Evolutionary conservation across 805 yeast species (phyloP).

Genomic region (Gaillardinia entomophila): DNA sequence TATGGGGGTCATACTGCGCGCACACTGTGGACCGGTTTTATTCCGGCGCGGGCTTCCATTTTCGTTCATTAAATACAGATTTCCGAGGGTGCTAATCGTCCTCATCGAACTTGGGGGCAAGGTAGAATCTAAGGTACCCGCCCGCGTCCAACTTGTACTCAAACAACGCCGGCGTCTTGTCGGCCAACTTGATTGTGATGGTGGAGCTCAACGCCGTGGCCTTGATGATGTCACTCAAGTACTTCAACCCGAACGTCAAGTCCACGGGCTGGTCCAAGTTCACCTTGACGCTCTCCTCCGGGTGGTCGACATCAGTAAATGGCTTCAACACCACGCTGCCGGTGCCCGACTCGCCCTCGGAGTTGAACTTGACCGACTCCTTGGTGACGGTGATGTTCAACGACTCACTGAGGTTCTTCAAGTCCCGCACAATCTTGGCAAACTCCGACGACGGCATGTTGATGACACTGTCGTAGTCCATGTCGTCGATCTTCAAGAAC

Average conservation of each 20-base stretch:
- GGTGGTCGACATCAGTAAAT: conserved; percentile 70
- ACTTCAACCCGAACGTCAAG: conserved; percentile 86
- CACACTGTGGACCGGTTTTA: no score
- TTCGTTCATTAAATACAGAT: background rate
- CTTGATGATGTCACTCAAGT: conserved; percentile 85
- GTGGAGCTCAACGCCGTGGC: conserved; percentile 74
- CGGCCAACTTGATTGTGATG: conserved; percentile 82
- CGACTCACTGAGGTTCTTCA: conserved; percentile 82
- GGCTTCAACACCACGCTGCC: conserved; percentile 88
- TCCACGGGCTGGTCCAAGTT: conserved; percentile 82
- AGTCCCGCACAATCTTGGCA: conserved; percentile 83
- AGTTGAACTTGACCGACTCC: conserved; percentile 82
- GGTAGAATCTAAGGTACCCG: conserved; percentile 90
- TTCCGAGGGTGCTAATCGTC: conserved; percentile 46
- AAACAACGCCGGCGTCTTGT: conserved; percentile 88
- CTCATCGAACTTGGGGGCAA: conserved; percentile 97
- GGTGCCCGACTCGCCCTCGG: conserved; percentile 88
- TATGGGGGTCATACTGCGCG: background rate
- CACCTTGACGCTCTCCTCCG: conserved; percentile 69
- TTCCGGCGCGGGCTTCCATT: background rate
- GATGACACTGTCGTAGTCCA: conserved; percentile 82
- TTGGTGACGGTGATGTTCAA: conserved; percentile 81
- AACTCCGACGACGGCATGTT: conserved; percentile 86
- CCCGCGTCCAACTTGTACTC: conserved; percentile 81
- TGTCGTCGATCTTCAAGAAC: conserved; percentile 86